These are phyloP conservation scores for Apiospora marii DNA, from an alignment of 2,329 filamentous ascomycete genomes.

Conservation along the genomic window DNA sequence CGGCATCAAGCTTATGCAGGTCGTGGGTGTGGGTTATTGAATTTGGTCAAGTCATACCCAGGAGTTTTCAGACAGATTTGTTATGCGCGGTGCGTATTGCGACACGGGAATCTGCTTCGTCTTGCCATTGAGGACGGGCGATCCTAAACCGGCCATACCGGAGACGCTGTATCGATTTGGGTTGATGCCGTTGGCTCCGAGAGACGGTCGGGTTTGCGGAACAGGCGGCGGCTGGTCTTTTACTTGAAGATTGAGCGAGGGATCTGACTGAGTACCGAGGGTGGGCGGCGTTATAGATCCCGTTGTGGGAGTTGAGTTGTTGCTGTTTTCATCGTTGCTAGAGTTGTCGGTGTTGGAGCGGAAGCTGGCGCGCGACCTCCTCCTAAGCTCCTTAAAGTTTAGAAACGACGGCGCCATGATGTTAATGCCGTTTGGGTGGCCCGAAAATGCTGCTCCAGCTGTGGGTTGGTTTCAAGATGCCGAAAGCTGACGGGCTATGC, in stretches of 20 bases:
- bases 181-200: slow-evolving; percentile 47
- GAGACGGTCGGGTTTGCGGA: slow-evolving; percentile 46
- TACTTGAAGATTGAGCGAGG: slow-evolving; percentile 68
- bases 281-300: slow-evolving; percentile 80
- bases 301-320: slow-evolving; percentile 67
- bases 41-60: slow-evolving; percentile 68
- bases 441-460: neutral
- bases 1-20: neutral
- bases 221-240: slow-evolving; percentile 53
- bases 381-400: slow-evolving; percentile 73
- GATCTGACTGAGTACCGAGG: slow-evolving; percentile 71
- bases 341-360: slow-evolving; percentile 66
- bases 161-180: slow-evolving; percentile 69
- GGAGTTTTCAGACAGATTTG: slow-evolving; percentile 81
- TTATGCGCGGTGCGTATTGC: slow-evolving; percentile 80
- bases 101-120: slow-evolving; percentile 68
- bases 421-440: slow-evolving; percentile 29
- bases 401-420: slow-evolving; percentile 73
- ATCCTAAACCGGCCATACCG: slow-evolving; percentile 68
- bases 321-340: slow-evolving; percentile 68
- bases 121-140: slow-evolving; percentile 62
- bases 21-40: neutral
- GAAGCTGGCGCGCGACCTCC: slow-evolving; percentile 79
- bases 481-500: slow-evolving; percentile 29
- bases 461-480: neutral